Evolutionary conservation across 352 stramenopile genomes (phyloP), one percentile per base, ranked within the genome.

Genomic region (Pythium angustatum): DNA sequence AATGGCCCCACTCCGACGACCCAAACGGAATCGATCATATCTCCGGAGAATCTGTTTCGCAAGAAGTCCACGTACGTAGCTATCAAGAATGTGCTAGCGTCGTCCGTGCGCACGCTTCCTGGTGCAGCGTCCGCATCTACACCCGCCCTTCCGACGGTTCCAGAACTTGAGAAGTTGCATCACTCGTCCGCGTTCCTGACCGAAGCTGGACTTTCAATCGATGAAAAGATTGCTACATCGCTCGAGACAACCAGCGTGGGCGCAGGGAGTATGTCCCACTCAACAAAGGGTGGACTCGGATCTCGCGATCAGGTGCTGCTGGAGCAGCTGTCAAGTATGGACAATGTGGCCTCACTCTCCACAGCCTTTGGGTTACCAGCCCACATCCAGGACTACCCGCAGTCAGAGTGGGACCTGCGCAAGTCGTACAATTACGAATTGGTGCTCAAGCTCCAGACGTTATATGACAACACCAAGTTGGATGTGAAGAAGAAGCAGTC

Each of bases 361-460:
- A 84, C 73, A 5, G 78, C 79, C 8, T 90, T 90, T 58, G 80
- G 85, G 0, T 56, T 94, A 3, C 77, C 80, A 0, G 82, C 83
- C 1, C 83, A 91, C 51, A 85, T 87, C 41, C 82, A 94, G 57
- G 86, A 94, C 49, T 90, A 92, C 53, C 76, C 82, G 14, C 83
- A 93, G 58, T 82, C 74, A 14, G 86, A 94, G 51, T 92, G 81
- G 79, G 81, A 91, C 33, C 47, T 92, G 12, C 85, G 85, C 28
- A 77, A 86, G 55, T 89, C 85, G 19, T 91, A 91, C 70, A 93
- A 91, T 43, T 77, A 90, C 69, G 74, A 88, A 44, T 64, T 91
- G 9, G 75, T 93, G 47, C 75, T 91, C 24, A 91, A 90, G 66
- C 71, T 94, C 8, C 86, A 94, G 64, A 78, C 79, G 38, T 27